Base-by-base conservation (phyloP, 768 basidiomycete species). In the Termitomyces titanicus region DNA sequence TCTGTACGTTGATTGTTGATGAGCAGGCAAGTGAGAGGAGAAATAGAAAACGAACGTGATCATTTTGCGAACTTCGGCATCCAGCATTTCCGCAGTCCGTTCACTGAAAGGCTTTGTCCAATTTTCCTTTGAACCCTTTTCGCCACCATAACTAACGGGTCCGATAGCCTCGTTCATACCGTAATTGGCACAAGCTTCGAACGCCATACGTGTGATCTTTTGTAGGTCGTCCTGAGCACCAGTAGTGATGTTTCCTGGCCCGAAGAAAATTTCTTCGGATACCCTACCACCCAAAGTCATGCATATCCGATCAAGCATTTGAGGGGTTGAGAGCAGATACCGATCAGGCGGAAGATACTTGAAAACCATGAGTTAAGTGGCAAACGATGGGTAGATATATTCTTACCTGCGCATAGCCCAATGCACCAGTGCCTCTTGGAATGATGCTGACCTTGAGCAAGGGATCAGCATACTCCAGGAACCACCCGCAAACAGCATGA, bases 71-170 rank as follows among this genome's bases (percentile, higher is more conserved):
- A 98, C 95, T 72, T 94, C 87, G 8, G 68, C 69, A 66, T 99
- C 97, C 15, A 98, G 76, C 79, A 94, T 89, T 74, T 98, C 91
- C 1, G 89, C 92, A 0, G 97, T 98, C 72, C 90, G 92, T 79
- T 99, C 97, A 63, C 92, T 94, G 78, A 98, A 99, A 5, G 96
- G 97, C 69, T 99, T 99, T 50, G 92, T 92, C 88, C 94, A 96
- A 50, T 82, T 77, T 67, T 96, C 94, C 42, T 86, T 86, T 43
- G 90, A 80, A 25, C 86, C 88, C 61, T 92, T 83, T 45, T 85
- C 80, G n/a, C 91, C 90, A 48, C 94, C 94, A 66, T 98, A 99
- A 63, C 92, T 95, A 58, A 99, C 92, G 1, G 97, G 97, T 1
- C 97, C 97, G 59, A 99, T 92, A 51, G 85, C 82, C 47, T 84